These are phyloP conservation scores for Alternaria rosae DNA, from an alignment of 2,329 filamentous ascomycete genomes.

Conservation along the genomic window DNA sequence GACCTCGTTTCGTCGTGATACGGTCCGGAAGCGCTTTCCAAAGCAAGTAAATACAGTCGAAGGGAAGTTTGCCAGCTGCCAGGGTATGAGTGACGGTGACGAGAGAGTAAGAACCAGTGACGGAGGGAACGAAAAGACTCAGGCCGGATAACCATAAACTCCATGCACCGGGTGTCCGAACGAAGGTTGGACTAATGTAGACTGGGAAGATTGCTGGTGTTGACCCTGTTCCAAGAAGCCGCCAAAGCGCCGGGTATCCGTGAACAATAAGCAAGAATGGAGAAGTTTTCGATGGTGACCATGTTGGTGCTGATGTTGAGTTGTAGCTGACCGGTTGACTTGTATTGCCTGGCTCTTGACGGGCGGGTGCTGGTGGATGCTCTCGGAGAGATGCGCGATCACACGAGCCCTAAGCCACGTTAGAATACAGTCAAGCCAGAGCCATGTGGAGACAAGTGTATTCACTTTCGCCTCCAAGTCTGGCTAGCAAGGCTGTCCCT, in stretches of 20 bases:
- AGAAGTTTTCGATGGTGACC: conserved; percentile 39
- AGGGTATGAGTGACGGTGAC: not conserved
- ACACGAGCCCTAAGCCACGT: conserved; percentile 35
- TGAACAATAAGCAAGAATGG: conserved; percentile 52
- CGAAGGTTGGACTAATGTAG: conserved; percentile 26
- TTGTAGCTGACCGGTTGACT: conserved; percentile 14
- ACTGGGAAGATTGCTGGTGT: conserved; percentile 26
- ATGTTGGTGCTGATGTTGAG: conserved; percentile 27
- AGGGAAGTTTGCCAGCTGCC: conserved; percentile 23
- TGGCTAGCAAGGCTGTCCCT: conserved; percentile 47
- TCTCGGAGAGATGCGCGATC: conserved; percentile 24
- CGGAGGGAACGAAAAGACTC: conserved; percentile 10
- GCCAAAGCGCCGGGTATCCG: conserved; percentile 41
- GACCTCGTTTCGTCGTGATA: conserved; percentile 49
- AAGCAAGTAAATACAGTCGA: conserved; percentile 45
- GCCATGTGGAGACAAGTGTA: conserved; percentile 29
- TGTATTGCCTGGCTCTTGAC: conserved; percentile 16
- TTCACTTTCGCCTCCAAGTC: conserved; percentile 51
- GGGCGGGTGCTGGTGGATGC: conserved; percentile 21
- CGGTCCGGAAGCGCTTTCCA: conserved; percentile 34
- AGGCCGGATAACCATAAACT: conserved; percentile 36
- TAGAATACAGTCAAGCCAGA: conserved; percentile 34
- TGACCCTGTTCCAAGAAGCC: conserved; percentile 35
- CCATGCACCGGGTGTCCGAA: conserved; percentile 32
- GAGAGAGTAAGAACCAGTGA: conserved; percentile 10